A percentile compares a stretch with the other conserved stretches of the same genome.
These are phyloP conservation scores for Russula brevipes DNA, from an alignment of 768 basidiomycete genomes.

Conservation along the genomic window DNA sequence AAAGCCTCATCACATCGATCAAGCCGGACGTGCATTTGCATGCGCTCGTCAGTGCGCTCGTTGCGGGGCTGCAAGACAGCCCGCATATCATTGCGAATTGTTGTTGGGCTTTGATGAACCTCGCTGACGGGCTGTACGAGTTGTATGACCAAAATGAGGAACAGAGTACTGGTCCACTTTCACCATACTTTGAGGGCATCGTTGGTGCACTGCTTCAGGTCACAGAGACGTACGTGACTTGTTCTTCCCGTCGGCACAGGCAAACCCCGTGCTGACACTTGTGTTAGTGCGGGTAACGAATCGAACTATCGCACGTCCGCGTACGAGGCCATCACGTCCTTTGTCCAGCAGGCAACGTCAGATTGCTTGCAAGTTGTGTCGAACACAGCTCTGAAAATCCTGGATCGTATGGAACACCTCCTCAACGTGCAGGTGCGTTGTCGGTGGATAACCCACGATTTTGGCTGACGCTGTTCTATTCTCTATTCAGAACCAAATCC, in stretches of 20 bases:
- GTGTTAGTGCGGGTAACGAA: slow-evolving; percentile 69
- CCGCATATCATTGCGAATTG: slow-evolving; percentile 89
- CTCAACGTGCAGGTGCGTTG: slow-evolving; percentile 68
- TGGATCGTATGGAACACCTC: slow-evolving; percentile 88
- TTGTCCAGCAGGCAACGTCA: slow-evolving; percentile 70
- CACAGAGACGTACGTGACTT: slow-evolving; percentile 68
- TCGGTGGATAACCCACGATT: neutral
- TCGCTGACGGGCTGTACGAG: slow-evolving; percentile 83
- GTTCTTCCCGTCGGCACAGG: neutral
- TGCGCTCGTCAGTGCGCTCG: slow-evolving; percentile 75
- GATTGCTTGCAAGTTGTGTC: slow-evolving; percentile 80
- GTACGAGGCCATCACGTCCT: slow-evolving; percentile 91
- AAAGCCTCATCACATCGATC: slow-evolving; percentile 78
- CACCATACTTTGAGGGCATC: slow-evolving; percentile 85
- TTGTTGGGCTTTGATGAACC: slow-evolving; percentile 95
- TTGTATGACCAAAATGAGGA: slow-evolving; percentile 57
- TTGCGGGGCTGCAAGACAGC: slow-evolving; percentile 70
- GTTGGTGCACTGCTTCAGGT: slow-evolving; percentile 77
- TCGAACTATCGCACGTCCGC: slow-evolving; percentile 91
- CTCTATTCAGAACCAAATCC: slow-evolving; percentile 70
- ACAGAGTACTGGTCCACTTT: slow-evolving; percentile 58
- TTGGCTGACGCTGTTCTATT: slow-evolving; percentile 1
- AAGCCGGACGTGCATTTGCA: slow-evolving; percentile 86
- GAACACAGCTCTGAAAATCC: slow-evolving; percentile 72
- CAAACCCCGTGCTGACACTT: slow-evolving; percentile 14